Evolutionary conservation across 2,329 filamentous ascomycete genomes (phyloP).

Genomic region (Diaporthe humulicola): DNA sequence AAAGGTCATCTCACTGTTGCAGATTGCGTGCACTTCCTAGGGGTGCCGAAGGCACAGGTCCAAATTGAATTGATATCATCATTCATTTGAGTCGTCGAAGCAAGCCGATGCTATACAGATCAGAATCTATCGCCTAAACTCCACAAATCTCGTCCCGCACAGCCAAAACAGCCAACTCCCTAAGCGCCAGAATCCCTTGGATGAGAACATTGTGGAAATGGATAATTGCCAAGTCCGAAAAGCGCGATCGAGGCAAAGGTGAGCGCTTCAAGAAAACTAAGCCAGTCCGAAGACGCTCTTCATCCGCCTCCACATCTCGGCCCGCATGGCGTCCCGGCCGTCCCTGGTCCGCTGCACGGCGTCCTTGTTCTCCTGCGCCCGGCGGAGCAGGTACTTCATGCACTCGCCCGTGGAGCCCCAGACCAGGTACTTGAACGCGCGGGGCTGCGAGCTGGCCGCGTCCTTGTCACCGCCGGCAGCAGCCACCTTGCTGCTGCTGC

Average conservation of each 20-base stretch:
- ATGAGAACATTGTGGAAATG: background rate
- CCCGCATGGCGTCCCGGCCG: constrained; percentile 73
- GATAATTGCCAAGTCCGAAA: background rate
- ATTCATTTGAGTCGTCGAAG: background rate
- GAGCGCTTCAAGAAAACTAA: constrained; percentile 39
- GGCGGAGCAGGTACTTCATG: constrained; percentile 83
- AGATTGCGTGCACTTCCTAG: no score
- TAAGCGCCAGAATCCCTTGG: background rate
- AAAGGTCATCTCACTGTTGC: background rate
- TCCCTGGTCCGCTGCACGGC: constrained; percentile 74
- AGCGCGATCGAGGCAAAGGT: background rate
- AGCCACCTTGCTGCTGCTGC: background rate
- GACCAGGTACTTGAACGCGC: constrained; percentile 76
- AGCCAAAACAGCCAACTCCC: background rate
- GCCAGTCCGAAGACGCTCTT: constrained; percentile 57
- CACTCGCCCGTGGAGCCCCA: constrained; percentile 84
- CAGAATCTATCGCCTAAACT: background rate
- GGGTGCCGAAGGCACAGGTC: background rate
- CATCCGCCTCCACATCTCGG: constrained; percentile 70
- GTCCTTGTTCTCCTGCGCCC: constrained; percentile 81
- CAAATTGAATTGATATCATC: background rate
- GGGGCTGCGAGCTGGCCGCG: constrained; percentile 43
- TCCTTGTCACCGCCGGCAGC: constrained; percentile 33
- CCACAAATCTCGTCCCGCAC: background rate
- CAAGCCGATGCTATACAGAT: background rate